Evolutionary conservation across 1,284 basidiomycete genomes (phyloP).

Genomic region (Gastroboletus turbinatus): DNA sequence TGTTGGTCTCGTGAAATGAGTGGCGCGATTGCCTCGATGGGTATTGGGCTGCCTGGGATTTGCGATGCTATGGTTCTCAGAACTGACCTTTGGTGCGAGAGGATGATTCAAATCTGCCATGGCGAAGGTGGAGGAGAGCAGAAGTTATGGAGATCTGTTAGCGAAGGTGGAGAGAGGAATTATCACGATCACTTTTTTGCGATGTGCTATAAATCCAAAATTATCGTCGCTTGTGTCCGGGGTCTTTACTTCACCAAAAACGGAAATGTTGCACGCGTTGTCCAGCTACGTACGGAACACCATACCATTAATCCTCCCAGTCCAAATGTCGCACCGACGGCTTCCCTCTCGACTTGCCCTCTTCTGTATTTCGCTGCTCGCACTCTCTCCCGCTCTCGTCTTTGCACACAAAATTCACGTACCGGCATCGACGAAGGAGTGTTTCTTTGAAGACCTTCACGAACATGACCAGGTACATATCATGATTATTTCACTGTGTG

Average conservation of each 20-base stretch:
- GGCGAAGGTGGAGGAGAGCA: slow-evolving; percentile 21
- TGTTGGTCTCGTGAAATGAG: slow-evolving; percentile 22
- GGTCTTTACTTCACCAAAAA: slow-evolving; percentile 21
- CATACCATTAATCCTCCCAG: neutral
- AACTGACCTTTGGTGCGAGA: slow-evolving; percentile 65
- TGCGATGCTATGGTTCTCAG: slow-evolving; percentile 1
- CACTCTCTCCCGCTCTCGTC: slow-evolving; percentile 44
- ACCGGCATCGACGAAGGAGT: slow-evolving; percentile 83
- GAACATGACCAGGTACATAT: slow-evolving; percentile 84
- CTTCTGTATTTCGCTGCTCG: slow-evolving; percentile 43
- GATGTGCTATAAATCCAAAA: slow-evolving; percentile 16
- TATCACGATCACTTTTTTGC: slow-evolving; percentile 28
- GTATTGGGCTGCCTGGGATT: neutral
- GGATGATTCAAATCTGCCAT: slow-evolving; percentile 69
- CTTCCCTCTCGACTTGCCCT: slow-evolving; percentile 19
- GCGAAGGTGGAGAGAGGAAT: slow-evolving; percentile 34
- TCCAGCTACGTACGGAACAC: neutral
- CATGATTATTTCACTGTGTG: neutral
- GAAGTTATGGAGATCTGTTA: slow-evolving; percentile 21
- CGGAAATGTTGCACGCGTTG: slow-evolving; percentile 1
- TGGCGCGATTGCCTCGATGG: slow-evolving; percentile 35
- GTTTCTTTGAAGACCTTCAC: slow-evolving; percentile 98
- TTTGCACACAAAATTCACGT: slow-evolving; percentile 71
- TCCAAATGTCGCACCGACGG: slow-evolving; percentile 24
- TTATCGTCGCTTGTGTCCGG: slow-evolving; percentile 23